Evolutionary conservation across 1,284 basidiomycete species (phyloP).

Genomic region (Xerocomus minutiporus): DNA sequence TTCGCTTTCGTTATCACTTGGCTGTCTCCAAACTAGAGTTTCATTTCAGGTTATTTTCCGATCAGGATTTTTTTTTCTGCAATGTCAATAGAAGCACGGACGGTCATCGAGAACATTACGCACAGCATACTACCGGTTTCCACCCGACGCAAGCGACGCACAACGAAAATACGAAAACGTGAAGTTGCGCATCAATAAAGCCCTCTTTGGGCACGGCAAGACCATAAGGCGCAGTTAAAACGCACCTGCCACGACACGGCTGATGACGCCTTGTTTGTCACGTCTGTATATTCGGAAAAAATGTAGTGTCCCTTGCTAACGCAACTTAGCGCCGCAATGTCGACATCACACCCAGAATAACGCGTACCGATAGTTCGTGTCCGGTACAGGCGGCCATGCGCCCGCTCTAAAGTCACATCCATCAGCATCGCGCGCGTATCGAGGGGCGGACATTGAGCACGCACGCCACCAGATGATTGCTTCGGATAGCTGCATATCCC

Average conservation of each 20-base stretch:
- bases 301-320: slow-evolving; percentile 76
- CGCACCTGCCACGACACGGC: slow-evolving; percentile 69
- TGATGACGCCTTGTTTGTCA: slow-evolving; percentile 55
- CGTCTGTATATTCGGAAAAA: slow-evolving; percentile 74
- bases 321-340: slow-evolving; percentile 6
- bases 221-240: slow-evolving; percentile 14
- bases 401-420: slow-evolving; percentile 43
- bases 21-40: slow-evolving; percentile 68
- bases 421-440: slow-evolving; percentile 6
- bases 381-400: slow-evolving; percentile 78
- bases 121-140: slow-evolving; percentile 56
- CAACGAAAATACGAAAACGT: not conserved
- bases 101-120: slow-evolving; percentile 20
- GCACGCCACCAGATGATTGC: slow-evolving; percentile 67
- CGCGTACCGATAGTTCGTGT: slow-evolving; percentile 70
- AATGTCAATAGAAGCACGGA: slow-evolving; percentile 8
- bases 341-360: not conserved
- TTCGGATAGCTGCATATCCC: slow-evolving; percentile 76
- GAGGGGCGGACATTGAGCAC: slow-evolving; percentile 30
- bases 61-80: not conserved
- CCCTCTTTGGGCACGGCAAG: not conserved
- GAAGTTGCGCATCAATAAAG: slow-evolving; percentile 10
- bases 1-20: slow-evolving; percentile 66
- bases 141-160: slow-evolving; percentile 1
- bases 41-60: slow-evolving; percentile 13